Conservation (phyloP, 352 stramenopile species). For the Phytophthora palmivora region DNA sequence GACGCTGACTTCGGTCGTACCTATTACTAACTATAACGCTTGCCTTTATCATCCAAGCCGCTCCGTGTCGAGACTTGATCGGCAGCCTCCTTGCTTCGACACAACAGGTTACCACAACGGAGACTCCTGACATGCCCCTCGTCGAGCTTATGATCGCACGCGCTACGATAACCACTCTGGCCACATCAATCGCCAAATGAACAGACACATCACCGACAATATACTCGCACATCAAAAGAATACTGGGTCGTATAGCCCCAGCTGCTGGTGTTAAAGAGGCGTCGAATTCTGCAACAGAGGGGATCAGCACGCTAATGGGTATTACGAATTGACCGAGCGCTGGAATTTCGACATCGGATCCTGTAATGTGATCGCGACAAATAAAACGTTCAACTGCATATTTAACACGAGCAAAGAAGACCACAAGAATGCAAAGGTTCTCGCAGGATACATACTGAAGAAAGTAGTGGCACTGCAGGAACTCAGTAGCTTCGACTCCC, state of each 20-base stretch:
- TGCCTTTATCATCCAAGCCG: conserved; percentile 1
- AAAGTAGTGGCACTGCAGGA: no score
- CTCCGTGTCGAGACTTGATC: no score
- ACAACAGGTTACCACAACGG: not conserved
- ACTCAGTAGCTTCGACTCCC: no score
- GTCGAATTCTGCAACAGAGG: not conserved
- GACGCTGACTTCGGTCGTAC: conserved; percentile 14
- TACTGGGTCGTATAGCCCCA: not conserved
- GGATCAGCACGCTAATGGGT: not conserved
- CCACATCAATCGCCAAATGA: no score
- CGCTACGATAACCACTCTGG: no score
- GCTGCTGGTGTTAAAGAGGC: not conserved
- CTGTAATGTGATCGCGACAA: conserved; percentile 2
- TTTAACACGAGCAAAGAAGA: no score
- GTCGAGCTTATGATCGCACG: no score
- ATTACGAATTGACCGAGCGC: no score
- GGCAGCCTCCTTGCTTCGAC: not conserved
- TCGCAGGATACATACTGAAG: not conserved
- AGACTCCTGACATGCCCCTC: conserved; percentile 12
- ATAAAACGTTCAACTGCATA: conserved; percentile 35
- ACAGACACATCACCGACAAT: no score
- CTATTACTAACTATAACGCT: no score
- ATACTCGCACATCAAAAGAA: not conserved
- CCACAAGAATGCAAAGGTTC: conserved; percentile 9
- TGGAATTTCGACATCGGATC: not conserved